These are phyloP conservation scores for Glarea lozoyensis DNA, from an alignment of 495 filamentous ascomycete genomes.

Conservation along the genomic window DNA sequence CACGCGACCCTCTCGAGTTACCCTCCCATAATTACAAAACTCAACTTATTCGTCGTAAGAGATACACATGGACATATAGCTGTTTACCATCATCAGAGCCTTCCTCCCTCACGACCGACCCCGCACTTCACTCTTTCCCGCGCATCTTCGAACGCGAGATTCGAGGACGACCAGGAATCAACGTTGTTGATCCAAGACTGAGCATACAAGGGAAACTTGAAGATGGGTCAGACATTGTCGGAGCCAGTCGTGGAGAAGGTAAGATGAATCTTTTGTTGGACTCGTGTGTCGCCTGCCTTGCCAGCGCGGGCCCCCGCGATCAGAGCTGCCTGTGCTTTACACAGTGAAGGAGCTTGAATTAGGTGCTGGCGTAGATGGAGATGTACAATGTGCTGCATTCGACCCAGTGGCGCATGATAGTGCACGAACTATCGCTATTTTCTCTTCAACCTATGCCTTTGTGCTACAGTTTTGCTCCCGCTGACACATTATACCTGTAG, in stretches of 20 bases:
- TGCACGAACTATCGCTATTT: too few species aligned
- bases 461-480: conserved; percentile 2
- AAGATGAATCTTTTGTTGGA: too few species aligned
- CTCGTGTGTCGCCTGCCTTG: too few species aligned
- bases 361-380: too few species aligned
- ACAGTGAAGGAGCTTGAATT: too few species aligned
- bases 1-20: conserved; percentile 10
- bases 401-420: too few species aligned
- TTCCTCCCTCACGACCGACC: conserved; percentile 8
- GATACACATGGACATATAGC: conserved; percentile 13
- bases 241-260: conserved; percentile 99
- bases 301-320: too few species aligned
- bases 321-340: too few species aligned
- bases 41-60: conserved; percentile 1
- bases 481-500: conserved; percentile 35
- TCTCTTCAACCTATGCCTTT: conserved; percentile 1
- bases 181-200: conserved; percentile 1
- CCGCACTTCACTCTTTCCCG: conserved; percentile 10
- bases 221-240: conserved; percentile 98
- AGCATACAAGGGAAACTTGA: conserved; percentile 17
- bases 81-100: conserved; percentile 1
- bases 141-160: conserved; percentile 1
- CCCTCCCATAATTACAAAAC: background rate
- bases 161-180: background rate
- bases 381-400: too few species aligned